phyloP scores from a whole-genome alignment of 352 stramenopile species.

The Blastocystis sp. region DNA sequence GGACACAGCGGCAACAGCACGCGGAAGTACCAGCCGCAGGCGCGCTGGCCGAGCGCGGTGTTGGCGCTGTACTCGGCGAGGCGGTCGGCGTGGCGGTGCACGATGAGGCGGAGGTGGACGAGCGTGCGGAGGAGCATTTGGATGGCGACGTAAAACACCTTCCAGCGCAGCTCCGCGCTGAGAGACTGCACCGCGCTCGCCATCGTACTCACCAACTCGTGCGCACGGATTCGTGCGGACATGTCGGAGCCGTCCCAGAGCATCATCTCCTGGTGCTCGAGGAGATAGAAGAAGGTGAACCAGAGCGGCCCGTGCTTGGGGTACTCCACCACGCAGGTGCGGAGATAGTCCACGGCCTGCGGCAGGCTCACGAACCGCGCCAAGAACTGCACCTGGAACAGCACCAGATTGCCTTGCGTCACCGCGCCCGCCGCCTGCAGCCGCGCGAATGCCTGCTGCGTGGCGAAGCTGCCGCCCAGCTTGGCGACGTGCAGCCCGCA shows the following conservation, averaged over 20 bases:
- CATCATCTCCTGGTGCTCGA: background rate
- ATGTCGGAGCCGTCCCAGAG: background rate
- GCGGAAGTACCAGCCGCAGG: background rate
- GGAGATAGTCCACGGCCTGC: too few species aligned
- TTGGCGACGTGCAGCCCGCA: too few species aligned
- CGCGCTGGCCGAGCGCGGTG: background rate
- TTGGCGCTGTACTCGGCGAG: background rate
- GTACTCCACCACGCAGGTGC: background rate
- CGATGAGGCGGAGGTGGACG: background rate
- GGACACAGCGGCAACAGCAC: background rate
- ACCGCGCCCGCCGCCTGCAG: too few species aligned
- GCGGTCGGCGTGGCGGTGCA: background rate
- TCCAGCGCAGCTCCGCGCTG: constrained; percentile 24
- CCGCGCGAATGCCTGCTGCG: too few species aligned
- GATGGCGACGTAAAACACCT: constrained; percentile 2
- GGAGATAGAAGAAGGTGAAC: constrained; percentile 46
- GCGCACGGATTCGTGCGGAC: too few species aligned
- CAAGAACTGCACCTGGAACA: too few species aligned
- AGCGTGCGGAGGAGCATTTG: background rate
- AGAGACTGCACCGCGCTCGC: background rate
- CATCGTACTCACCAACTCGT: background rate
- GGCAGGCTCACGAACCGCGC: too few species aligned
- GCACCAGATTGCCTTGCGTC: too few species aligned
- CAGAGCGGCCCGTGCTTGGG: constrained; percentile 46
- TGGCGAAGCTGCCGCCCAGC: too few species aligned